Base-by-base conservation (phyloP, 805 yeast species). In the Candida corydali region DNA sequence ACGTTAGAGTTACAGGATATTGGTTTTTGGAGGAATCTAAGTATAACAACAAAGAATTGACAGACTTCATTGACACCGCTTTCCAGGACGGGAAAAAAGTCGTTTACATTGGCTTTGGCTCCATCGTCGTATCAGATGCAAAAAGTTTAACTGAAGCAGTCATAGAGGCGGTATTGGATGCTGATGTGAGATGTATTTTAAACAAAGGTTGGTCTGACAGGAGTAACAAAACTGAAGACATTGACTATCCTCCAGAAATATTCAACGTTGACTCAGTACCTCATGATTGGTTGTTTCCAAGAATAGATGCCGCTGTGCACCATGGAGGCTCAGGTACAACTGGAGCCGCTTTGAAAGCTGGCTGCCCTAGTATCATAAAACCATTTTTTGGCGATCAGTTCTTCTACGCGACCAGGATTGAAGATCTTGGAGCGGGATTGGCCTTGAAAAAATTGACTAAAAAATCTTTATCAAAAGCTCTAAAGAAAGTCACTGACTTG, bases 281-380 rank as follows among this genome's bases (percentile, higher is more conserved):
- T 0, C 98, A 91, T 55, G 96, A 88, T 54, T 91, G 98, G 98
- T 63, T 91, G 25, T 91, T 91, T 59, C 83, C 91, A 0, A 78
- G 76, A 42, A 67, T 91, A 29, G 96, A 91, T 60, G 96, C 91
- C 0, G 95, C 95, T 0, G 96, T 91, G 3, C 98, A 91, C 55
- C 98, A 91, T 55, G 98, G 98, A 26, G 98, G 98, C 0, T 82
- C 95, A 0, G 98, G 98, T 1, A 86, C 97, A 0, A 91, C 97
- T 0, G 98, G 98, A 6, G 96, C 96, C 0, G 75, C 94, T 2
- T 57, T 91, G 37, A 68, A 89, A 43, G 82, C 85, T 10, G 98
- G 98, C 0, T 57, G 84, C 22, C 97, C 98, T 1, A 87, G 95
- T 0, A 73, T 91, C 23, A 78, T 91, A 49, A 91, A 89, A 56